Conservation (phyloP, 768 basidiomycete species). For the Strobilomyces confusus region DNA sequence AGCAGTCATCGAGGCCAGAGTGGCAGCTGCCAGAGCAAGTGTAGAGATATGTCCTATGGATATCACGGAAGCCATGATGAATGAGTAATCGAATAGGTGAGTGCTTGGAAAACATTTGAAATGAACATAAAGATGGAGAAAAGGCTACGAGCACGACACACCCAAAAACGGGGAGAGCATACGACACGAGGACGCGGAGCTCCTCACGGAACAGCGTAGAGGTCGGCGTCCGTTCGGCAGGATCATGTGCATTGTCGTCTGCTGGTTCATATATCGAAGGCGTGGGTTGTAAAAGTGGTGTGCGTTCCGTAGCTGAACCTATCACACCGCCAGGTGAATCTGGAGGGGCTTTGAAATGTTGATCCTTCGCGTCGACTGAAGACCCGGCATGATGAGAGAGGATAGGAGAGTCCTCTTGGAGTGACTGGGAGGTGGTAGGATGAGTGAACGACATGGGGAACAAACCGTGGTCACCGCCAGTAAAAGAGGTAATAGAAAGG, state of each 20-base stretch:
- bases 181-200: conserved; percentile 52
- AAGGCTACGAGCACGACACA: conserved; percentile 32
- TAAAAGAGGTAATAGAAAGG: no score
- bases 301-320: conserved; percentile 40
- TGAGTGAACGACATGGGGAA: conserved; percentile 18
- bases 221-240: conserved; percentile 18
- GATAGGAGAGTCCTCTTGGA: conserved; percentile 65
- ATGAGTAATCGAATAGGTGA: conserved; percentile 70
- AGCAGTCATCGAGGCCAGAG: conserved; percentile 69
- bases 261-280: conserved; percentile 50
- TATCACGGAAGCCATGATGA: background rate
- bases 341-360: conserved; percentile 3
- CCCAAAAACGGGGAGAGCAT: conserved; percentile 72
- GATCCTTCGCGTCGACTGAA: conserved; percentile 10
- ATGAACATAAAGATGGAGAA: background rate
- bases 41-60: conserved; percentile 53
- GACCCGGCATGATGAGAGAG: conserved; percentile 48
- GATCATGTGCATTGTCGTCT: conserved; percentile 21
- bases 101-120: conserved; percentile 41
- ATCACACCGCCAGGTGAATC: conserved; percentile 15
- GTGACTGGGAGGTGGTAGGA: conserved; percentile 32
- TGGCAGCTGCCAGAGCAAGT: conserved; percentile 80
- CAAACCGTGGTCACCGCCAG: background rate
- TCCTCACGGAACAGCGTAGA: conserved; percentile 54
- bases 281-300: conserved; percentile 47